Percentiles rank a stretch among this genome's conserved stretches.
These are phyloP conservation scores for Citrus reticulata DNA, from an alignment of 345 rosid species.

Conservation along the genomic window DNA sequence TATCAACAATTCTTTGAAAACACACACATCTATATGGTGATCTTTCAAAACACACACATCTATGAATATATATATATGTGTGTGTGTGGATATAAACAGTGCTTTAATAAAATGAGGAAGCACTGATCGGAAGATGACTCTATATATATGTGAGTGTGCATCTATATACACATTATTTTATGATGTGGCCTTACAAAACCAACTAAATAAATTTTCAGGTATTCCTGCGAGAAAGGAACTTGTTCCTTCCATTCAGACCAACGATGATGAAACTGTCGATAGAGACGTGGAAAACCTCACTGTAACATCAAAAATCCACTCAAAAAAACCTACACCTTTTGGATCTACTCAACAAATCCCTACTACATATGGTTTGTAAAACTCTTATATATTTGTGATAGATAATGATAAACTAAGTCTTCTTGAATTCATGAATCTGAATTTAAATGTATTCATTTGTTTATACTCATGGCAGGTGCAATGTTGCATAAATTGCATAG, in stretches of 20 bases:
- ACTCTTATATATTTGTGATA: background rate
- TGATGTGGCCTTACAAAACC: background rate
- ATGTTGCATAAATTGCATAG: background rate
- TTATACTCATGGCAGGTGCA: background rate
- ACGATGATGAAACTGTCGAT: background rate
- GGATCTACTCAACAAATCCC: background rate
- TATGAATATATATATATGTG: no score
- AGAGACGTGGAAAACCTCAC: background rate
- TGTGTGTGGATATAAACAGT: no score
- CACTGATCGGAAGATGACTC: no score
- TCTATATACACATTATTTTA: background rate
- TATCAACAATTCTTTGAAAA: background rate
- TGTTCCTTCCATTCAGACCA: background rate
- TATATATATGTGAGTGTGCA: background rate
- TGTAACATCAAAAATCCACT: background rate
- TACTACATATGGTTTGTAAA: background rate
- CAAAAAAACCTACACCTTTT: background rate
- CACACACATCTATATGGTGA: background rate
- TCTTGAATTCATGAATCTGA: background rate
- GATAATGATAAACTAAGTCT: no score
- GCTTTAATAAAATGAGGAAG: no score
- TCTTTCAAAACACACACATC: no score
- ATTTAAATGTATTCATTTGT: background rate
- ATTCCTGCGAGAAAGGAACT: background rate
- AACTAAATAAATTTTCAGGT: background rate